These are phyloP conservation scores for Sodiomyces alkalinus DNA, from an alignment of 2,329 filamentous ascomycete species.

Conservation along the genomic window DNA sequence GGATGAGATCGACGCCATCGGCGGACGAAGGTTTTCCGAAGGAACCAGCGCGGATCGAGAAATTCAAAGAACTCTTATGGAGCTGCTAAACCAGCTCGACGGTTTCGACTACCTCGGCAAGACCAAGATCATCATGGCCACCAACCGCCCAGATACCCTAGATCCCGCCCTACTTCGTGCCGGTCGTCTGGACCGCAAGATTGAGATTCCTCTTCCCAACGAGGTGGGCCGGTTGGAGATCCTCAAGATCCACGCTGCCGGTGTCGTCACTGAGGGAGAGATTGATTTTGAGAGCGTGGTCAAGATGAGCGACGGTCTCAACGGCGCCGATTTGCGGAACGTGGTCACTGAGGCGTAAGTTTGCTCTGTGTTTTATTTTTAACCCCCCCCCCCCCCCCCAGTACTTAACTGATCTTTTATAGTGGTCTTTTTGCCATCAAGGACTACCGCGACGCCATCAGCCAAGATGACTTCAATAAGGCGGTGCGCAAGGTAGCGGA, in stretches of 20 bases:
- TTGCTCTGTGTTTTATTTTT: not conserved
- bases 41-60: slow-evolving; percentile 95
- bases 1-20: slow-evolving; percentile 99
- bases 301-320: slow-evolving; percentile 98
- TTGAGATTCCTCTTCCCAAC: slow-evolving; percentile 93
- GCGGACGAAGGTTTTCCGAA: slow-evolving; percentile 89
- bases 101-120: slow-evolving; percentile 99
- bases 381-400: not conserved
- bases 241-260: slow-evolving; percentile 86
- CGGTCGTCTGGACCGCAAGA: slow-evolving; percentile 89
- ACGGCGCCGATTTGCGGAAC: slow-evolving; percentile 93
- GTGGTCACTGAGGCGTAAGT: slow-evolving; percentile 96
- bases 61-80: slow-evolving; percentile 97
- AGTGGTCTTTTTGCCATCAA: slow-evolving; percentile 97
- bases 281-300: slow-evolving; percentile 98
- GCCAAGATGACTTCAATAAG: slow-evolving; percentile 99
- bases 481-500: slow-evolving; percentile 95
- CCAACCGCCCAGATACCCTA: slow-evolving; percentile 90
- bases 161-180: slow-evolving; percentile 87
- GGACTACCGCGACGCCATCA: slow-evolving; percentile 89
- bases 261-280: slow-evolving; percentile 81
- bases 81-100: slow-evolving; percentile 94
- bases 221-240: slow-evolving; percentile 94
- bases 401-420: slow-evolving; percentile 4
- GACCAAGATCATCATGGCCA: slow-evolving; percentile 99